phyloP scores from a whole-genome alignment of 768 basidiomycete genomes.

The Cystofilobasidium bisporidii region DNA sequence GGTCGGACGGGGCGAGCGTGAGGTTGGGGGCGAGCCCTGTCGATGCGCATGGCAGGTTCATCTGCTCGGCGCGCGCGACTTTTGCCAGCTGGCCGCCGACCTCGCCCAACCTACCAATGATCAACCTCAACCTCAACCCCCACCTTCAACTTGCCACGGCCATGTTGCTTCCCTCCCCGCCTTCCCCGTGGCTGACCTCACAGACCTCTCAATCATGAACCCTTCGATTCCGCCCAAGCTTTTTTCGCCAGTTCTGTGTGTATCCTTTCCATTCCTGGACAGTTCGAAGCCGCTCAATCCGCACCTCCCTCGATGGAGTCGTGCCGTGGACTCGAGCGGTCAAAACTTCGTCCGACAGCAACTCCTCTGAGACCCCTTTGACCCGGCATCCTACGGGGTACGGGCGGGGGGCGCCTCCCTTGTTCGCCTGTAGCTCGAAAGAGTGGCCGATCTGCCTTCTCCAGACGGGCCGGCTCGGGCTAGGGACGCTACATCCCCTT shows the following conservation, averaged over 20 bases:
- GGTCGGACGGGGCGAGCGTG: too few species aligned
- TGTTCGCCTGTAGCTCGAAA: not conserved
- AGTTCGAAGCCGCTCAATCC: constrained; percentile 24
- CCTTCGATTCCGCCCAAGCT: too few species aligned
- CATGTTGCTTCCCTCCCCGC: too few species aligned
- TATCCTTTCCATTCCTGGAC: constrained; percentile 1
- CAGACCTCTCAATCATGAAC: too few species aligned
- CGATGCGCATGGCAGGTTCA: too few species aligned
- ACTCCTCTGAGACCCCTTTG: not conserved
- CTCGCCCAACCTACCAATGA: too few species aligned
- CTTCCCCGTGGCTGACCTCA: too few species aligned
- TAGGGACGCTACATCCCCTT: not conserved
- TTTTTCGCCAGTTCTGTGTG: not conserved
- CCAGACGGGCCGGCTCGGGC: not conserved
- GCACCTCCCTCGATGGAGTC: constrained; percentile 4
- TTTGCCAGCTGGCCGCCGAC: too few species aligned
- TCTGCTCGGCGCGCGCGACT: too few species aligned
- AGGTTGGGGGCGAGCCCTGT: too few species aligned
- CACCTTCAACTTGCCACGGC: too few species aligned
- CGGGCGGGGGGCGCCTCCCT: not conserved
- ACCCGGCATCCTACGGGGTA: not conserved
- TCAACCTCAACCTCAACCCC: too few species aligned
- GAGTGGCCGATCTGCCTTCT: not conserved
- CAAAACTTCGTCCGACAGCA: constrained; percentile 21
- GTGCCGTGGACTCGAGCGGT: constrained; percentile 22